Base-by-base conservation (phyloP, 768 basidiomycete genomes). In the Butyriboletus loyo region DNA sequence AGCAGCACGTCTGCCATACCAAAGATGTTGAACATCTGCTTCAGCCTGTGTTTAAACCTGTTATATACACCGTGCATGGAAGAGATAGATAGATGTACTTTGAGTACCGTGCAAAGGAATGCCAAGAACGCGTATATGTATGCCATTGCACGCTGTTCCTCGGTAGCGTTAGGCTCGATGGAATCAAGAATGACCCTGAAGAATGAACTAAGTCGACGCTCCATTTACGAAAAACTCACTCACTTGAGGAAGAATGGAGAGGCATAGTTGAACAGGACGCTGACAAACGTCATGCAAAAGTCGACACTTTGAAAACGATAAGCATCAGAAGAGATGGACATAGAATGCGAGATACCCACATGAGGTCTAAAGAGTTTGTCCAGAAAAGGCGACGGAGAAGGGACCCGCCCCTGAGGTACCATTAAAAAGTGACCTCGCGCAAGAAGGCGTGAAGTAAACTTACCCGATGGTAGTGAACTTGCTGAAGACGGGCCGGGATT, bases 231-330 rank as follows among this genome's bases (percentile, higher is more conserved):
- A 6, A 47, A 17, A 22, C 11, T 11, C 24, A 50, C 77, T 50
- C 44, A 83, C 82, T 89, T 92, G 39, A 97, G 76, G 73, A 95
- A 93, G 73, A 85, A 93, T 7, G 94, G 93, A 0, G 82, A 80
- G 0, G 83, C 77, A 69, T 93, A 96, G 59, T 87, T 87, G 71
- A 92, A 86, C 0, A 79, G 28, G 28, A 93, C 84, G 58, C 84
- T 84, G 50, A 85, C 63, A 53, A 85, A 71, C 0, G 92, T 90
- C 37, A 93, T 71, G 2, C 59, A 14, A 54, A 86, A 84, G 64
- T 94, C 92, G 39, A 90, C 54, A 27, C 80, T 82, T 82, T 38
- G 46, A 47, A 42, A 37, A 31, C 4, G 25, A 38, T 44, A 3
- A 38, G 40, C 0, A 1, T 43, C 21, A 51, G 17, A 49, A 46